Evolutionary conservation across 306 rosid species (phyloP).

Genomic region (Morella rubra): DNA sequence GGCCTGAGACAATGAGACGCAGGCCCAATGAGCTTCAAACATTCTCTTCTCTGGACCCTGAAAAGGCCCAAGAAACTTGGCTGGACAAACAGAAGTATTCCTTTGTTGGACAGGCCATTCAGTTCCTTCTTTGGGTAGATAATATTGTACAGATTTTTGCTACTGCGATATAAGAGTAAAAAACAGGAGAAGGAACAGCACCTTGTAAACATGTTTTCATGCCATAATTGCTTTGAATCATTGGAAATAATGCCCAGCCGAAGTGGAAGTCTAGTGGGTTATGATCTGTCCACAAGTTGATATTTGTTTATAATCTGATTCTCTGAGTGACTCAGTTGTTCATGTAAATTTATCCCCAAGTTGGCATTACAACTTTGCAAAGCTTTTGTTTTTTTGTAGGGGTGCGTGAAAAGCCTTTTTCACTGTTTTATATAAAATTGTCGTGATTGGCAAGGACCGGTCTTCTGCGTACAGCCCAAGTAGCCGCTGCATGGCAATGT

Average conservation of each 20-base stretch:
- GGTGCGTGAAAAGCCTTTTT: background rate
- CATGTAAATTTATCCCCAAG: background rate
- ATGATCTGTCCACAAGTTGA: background rate
- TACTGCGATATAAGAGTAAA: no score
- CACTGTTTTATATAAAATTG: background rate
- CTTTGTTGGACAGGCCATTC: no score
- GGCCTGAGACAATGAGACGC: background rate
- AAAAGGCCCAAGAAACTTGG: no score
- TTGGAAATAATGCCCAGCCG: background rate
- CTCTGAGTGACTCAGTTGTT: background rate
- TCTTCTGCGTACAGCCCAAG: background rate
- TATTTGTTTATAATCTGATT: background rate
- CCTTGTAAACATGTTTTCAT: no score
- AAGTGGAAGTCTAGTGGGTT: background rate
- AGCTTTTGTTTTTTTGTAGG: background rate
- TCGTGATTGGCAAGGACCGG: slow-evolving; percentile 12
- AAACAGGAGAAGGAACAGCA: no score
- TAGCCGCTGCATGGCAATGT: background rate
- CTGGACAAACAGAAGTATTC: no score
- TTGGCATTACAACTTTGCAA: background rate
- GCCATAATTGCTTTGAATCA: background rate
- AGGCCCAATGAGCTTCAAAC: background rate
- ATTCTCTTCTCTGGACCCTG: no score
- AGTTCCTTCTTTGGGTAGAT: no score
- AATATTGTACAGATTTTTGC: no score